Evolutionary conservation across 225 moss, liverwort and hornwort genomes (phyloP).

Genomic region (Sphagnum contortum): DNA sequence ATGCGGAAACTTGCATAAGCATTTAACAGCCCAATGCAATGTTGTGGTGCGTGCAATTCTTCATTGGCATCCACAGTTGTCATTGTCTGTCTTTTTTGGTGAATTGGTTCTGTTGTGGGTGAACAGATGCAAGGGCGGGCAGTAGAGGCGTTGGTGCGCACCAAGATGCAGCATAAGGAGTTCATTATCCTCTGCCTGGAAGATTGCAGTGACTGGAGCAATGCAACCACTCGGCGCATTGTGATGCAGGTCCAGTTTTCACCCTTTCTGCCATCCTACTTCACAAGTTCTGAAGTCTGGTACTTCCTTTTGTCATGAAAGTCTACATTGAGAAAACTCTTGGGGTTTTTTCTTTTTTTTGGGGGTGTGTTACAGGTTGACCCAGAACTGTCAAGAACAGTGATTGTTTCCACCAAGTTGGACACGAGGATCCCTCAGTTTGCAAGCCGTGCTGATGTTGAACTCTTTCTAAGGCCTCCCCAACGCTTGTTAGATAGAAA

Average conservation of each 20-base stretch:
- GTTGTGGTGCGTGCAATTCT: too few species aligned
- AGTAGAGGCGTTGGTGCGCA: conserved; percentile 82
- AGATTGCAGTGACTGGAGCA: conserved; percentile 99
- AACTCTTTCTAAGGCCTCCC: conserved; percentile 86
- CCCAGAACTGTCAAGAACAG: conserved; percentile 84
- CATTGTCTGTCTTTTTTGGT: too few species aligned
- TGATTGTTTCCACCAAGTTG: conserved; percentile 83
- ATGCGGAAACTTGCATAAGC: too few species aligned
- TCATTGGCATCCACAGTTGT: too few species aligned
- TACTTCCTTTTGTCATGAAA: too few species aligned
- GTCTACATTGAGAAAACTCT: too few species aligned
- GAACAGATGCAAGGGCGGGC: conserved; percentile 78
- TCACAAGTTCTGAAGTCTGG: too few species aligned
- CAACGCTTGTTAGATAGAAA: conserved; percentile 62
- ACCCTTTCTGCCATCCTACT: too few species aligned
- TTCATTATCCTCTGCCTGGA: conserved; percentile 96
- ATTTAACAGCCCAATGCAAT: not conserved
- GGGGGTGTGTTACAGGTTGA: conserved; percentile 46
- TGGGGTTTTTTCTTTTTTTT: too few species aligned
- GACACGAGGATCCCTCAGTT: conserved; percentile 98
- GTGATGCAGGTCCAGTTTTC: conserved; percentile 71
- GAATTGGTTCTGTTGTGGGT: too few species aligned
- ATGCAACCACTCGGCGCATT: conserved; percentile 91
- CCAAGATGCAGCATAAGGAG: conserved; percentile 91
- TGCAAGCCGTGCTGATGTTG: conserved; percentile 90